Percentiles rank a stretch among this genome's conserved stretches.
These are phyloP conservation scores for Fusarium falciforme DNA, from an alignment of 2,329 filamentous ascomycete species.

Conservation along the genomic window DNA sequence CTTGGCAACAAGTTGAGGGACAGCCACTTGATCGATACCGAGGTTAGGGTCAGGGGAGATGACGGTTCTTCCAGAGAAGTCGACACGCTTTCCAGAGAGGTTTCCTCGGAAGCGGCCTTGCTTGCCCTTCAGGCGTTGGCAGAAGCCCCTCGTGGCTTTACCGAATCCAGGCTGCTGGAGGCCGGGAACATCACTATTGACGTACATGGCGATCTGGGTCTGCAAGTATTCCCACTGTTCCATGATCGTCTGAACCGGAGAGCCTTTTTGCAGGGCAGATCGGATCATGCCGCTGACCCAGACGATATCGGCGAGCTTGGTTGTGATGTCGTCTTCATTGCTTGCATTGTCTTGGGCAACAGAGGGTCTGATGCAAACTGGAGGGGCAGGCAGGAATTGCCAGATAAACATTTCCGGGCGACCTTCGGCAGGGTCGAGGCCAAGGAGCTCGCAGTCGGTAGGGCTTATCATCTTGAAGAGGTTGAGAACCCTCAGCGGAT, in stretches of 20 bases:
- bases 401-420: slow-evolving; percentile 97
- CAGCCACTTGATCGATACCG: slow-evolving; percentile 91
- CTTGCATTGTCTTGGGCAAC: slow-evolving; percentile 93
- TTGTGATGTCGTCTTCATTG: slow-evolving; percentile 96
- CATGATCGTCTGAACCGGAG: slow-evolving; percentile 89
- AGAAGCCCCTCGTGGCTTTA: slow-evolving; percentile 92
- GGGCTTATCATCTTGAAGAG: slow-evolving; percentile 89
- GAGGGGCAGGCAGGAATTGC: slow-evolving; percentile 94
- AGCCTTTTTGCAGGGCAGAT: slow-evolving; percentile 83
- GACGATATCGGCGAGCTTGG: slow-evolving; percentile 96
- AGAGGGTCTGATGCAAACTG: slow-evolving; percentile 92
- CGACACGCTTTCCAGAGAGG: slow-evolving; percentile 96
- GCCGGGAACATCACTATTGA: slow-evolving; percentile 95
- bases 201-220: slow-evolving; percentile 95
- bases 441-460: slow-evolving; percentile 89
- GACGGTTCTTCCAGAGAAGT: slow-evolving; percentile 97
- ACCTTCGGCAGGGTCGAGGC: slow-evolving; percentile 86
- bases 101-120: slow-evolving; percentile 98
- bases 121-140: slow-evolving; percentile 95
- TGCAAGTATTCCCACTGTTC: slow-evolving; percentile 99
- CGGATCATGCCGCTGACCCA: slow-evolving; percentile 90
- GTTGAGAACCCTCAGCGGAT: slow-evolving; percentile 88
- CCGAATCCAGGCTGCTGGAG: slow-evolving; percentile 89
- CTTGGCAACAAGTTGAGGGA: slow-evolving; percentile 91
- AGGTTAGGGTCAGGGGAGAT: slow-evolving; percentile 98